Percentiles rank a stretch among this genome's conserved stretches.
These are phyloP conservation scores for Apiotrichum mycotoxinovorans DNA, from an alignment of 1,284 basidiomycete genomes.

Conservation along the genomic window DNA sequence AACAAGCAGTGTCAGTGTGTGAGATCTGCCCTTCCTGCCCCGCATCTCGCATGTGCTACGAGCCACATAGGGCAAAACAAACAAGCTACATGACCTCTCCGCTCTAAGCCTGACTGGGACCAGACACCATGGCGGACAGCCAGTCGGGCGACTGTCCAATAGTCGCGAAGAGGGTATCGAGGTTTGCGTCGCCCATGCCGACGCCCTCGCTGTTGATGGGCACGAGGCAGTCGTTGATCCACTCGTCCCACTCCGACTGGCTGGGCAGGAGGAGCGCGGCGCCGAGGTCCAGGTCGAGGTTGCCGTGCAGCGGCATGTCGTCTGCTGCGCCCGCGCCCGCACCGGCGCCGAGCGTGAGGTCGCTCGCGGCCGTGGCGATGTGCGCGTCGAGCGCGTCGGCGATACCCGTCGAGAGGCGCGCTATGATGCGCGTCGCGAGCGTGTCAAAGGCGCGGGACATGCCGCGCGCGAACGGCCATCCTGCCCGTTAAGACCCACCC, in stretches of 20 bases:
- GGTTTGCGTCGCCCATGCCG: neutral
- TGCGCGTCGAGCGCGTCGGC: neutral
- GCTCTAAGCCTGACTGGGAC: neutral
- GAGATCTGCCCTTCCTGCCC: no score
- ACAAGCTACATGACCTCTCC: no score
- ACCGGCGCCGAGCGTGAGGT: neutral
- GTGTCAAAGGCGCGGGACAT: neutral
- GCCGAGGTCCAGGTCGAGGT: neutral
- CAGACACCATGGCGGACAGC: neutral
- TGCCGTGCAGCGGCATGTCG: neutral
- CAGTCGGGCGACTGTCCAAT: neutral
- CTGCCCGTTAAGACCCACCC: neutral
- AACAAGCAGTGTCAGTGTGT: no score
- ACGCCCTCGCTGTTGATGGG: neutral
- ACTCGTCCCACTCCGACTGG: neutral
- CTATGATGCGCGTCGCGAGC: neutral
- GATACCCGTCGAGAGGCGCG: neutral
- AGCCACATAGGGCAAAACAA: no score
- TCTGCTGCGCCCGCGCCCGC: no score
- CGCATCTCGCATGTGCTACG: no score
- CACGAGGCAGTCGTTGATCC: neutral
- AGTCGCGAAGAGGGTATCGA: neutral
- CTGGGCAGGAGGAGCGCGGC: no score
- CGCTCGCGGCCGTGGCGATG: neutral
- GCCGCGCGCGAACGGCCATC: constrained; percentile 2